Conservation (phyloP, 2,329 filamentous ascomycete species). For the Aspergillus pseudonomiae region DNA sequence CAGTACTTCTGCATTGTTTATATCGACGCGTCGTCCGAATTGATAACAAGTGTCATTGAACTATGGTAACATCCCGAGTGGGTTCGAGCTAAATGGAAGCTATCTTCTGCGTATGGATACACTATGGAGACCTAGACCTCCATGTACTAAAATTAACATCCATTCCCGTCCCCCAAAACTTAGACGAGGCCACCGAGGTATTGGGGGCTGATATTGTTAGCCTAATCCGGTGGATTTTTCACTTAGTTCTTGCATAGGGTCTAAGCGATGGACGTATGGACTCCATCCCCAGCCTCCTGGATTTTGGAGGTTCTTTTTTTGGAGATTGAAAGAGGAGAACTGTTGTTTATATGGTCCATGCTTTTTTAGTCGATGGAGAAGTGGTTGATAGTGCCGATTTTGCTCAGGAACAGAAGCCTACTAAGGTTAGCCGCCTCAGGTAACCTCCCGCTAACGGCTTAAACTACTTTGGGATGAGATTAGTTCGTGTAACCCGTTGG, state of each 20-base stretch:
- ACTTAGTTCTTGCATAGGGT: constrained; percentile 4
- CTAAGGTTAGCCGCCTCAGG: not conserved
- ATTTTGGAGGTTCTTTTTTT: not conserved
- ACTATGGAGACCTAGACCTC: not conserved
- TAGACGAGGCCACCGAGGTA: not conserved
- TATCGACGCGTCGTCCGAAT: not conserved
- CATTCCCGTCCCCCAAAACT: not conserved
- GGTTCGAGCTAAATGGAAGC: not conserved
- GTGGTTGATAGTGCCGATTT: constrained; percentile 1
- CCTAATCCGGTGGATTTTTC: not conserved
- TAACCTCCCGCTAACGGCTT: not conserved
- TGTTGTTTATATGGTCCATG: not conserved
- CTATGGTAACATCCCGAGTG: not conserved
- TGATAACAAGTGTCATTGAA: not conserved
- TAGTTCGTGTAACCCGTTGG: not conserved
- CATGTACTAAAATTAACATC: not conserved
- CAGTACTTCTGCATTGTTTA: not conserved
- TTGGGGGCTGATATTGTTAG: not conserved
- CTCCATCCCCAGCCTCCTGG: constrained; percentile 1
- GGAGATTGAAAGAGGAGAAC: not conserved
- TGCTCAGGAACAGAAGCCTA: constrained; percentile 1
- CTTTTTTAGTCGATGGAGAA: not conserved
- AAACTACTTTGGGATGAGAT: not conserved
- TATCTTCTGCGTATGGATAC: not conserved
- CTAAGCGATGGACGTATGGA: not conserved